Evolutionary conservation across 2,329 filamentous ascomycete genomes (phyloP).

Genomic region (Botrytis squamosa): DNA sequence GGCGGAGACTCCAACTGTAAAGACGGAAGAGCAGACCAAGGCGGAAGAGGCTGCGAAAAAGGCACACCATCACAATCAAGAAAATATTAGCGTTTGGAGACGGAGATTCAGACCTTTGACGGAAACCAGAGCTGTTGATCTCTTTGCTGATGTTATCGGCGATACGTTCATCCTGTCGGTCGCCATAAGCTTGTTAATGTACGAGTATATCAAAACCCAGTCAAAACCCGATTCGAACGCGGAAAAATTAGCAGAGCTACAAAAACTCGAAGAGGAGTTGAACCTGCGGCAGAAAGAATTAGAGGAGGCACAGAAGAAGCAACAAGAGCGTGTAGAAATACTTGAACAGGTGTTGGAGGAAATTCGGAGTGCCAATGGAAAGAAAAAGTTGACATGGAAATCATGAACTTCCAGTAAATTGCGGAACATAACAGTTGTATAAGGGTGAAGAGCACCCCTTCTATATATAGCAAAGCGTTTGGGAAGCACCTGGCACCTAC

Average conservation of each 20-base stretch:
- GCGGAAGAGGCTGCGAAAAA: slow-evolving; percentile 52
- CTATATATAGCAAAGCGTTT: neutral
- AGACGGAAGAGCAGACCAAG: slow-evolving; percentile 58
- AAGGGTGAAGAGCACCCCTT: neutral
- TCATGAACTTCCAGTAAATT: neutral
- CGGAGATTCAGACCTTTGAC: slow-evolving; percentile 63
- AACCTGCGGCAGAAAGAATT: slow-evolving; percentile 49
- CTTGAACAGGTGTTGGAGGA: slow-evolving; percentile 38
- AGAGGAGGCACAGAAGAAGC: slow-evolving; percentile 49
- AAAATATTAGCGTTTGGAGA: slow-evolving; percentile 55
- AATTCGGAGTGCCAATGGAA: slow-evolving; percentile 33
- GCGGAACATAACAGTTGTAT: neutral
- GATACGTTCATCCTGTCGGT: slow-evolving; percentile 63
- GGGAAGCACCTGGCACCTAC: neutral
- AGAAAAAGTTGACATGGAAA: slow-evolving; percentile 31
- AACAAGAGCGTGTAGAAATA: slow-evolving; percentile 35
- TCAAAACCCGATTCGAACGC: slow-evolving; percentile 59
- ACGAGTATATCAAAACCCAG: slow-evolving; percentile 59
- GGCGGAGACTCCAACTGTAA: slow-evolving; percentile 62
- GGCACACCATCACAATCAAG: slow-evolving; percentile 34
- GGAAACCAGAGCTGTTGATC: slow-evolving; percentile 63
- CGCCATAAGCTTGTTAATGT: slow-evolving; percentile 56
- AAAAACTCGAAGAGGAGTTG: slow-evolving; percentile 55
- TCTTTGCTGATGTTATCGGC: slow-evolving; percentile 65
- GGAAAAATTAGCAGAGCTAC: slow-evolving; percentile 52